A percentile compares a stretch with the other conserved stretches of the same genome.
These are phyloP conservation scores for Pholiota conissans DNA, from an alignment of 768 basidiomycete genomes.

Conservation along the genomic window DNA sequence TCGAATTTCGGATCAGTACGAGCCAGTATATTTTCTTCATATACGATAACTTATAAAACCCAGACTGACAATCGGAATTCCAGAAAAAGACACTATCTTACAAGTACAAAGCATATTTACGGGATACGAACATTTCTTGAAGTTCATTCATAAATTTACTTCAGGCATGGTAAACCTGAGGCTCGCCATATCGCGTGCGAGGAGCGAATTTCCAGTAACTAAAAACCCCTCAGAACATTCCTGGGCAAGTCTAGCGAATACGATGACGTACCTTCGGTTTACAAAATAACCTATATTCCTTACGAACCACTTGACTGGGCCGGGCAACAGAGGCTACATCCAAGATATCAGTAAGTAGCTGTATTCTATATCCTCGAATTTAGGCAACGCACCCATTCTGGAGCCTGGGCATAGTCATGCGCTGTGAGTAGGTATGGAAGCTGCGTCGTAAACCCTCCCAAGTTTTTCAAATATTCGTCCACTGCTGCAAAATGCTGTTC, in stretches of 20 bases:
- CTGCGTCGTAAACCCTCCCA: background rate
- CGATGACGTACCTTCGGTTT: background rate
- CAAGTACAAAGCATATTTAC: too few relatives aligned
- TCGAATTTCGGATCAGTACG: too few relatives aligned
- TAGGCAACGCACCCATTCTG: background rate
- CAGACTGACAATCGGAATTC: background rate
- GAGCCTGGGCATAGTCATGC: background rate
- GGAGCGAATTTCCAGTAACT: slow-evolving; percentile 5
- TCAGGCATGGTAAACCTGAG: background rate
- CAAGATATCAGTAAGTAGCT: background rate
- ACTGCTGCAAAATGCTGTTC: background rate
- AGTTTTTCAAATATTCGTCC: background rate
- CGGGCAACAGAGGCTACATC: background rate
- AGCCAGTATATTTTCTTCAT: too few relatives aligned
- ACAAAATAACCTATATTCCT: slow-evolving; percentile 1
- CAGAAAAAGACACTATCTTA: background rate
- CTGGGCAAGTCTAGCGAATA: too few relatives aligned
- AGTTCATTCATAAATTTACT: too few relatives aligned
- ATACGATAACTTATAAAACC: too few relatives aligned
- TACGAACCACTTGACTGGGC: background rate
- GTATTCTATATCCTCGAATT: background rate
- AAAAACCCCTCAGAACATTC: background rate
- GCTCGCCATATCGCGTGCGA: background rate
- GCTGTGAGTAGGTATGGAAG: background rate
- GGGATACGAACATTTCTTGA: too few relatives aligned